Evolutionary conservation across 2,329 filamentous ascomycete genomes (phyloP).

Genomic region (Ascocoryne sarcoides): DNA sequence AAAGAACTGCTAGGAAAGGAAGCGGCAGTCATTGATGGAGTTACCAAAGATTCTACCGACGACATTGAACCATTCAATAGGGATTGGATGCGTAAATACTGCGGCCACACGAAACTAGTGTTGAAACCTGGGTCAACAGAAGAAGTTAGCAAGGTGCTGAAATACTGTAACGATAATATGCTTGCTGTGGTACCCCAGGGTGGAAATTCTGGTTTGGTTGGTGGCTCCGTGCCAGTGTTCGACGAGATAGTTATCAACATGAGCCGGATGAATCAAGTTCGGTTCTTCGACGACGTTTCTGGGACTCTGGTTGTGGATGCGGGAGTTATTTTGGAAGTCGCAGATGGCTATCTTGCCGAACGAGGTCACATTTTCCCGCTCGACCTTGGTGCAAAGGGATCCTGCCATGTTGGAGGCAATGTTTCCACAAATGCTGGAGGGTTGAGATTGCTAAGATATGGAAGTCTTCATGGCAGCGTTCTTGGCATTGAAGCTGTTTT

Average conservation of each 20-base stretch:
- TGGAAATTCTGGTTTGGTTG: constrained; percentile 92
- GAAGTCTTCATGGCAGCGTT: constrained; percentile 87
- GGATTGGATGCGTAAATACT: constrained; percentile 99
- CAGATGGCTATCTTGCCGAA: constrained; percentile 77
- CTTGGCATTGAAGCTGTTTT: constrained; percentile 89
- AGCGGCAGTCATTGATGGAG: constrained; percentile 75
- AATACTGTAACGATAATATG: constrained; percentile 90
- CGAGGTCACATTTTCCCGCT: constrained; percentile 85
- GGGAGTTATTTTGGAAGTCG: constrained; percentile 82
- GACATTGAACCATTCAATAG: constrained; percentile 90
- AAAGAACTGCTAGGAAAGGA: constrained; percentile 68
- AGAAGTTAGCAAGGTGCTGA: constrained; percentile 82
- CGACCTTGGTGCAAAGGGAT: constrained; percentile 95
- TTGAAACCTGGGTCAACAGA: constrained; percentile 77
- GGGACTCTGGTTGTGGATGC: constrained; percentile 86
- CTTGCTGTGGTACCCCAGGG: constrained; percentile 95
- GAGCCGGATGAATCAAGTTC: constrained; percentile 81
- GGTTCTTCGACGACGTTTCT: constrained; percentile 86
- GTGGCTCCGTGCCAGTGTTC: constrained; percentile 91
- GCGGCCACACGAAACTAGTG: constrained; percentile 79
- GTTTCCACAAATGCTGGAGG: constrained; percentile 94
- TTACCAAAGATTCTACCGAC: constrained; percentile 62
- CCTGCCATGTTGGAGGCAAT: constrained; percentile 93
- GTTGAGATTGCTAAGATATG: constrained; percentile 80
- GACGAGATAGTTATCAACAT: constrained; percentile 96